Conservation (phyloP, 2,329 filamentous ascomycete species). For the Albophoma yamanashiensis region DNA sequence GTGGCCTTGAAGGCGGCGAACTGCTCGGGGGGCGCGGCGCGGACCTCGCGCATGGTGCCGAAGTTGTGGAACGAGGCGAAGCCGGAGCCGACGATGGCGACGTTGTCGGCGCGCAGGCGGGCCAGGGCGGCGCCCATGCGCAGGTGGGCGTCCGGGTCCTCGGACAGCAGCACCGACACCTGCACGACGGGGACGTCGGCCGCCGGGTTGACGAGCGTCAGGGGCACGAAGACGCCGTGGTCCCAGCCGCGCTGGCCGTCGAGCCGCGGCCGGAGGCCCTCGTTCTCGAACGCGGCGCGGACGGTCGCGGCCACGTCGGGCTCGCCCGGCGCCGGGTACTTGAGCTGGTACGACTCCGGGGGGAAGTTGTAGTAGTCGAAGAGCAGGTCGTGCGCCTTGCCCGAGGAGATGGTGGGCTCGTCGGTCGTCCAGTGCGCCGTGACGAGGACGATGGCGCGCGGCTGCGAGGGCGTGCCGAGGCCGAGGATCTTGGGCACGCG, state of each 20-base stretch:
- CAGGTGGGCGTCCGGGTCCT: slow-evolving; percentile 37
- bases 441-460: slow-evolving; percentile 42
- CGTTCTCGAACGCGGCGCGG: slow-evolving; percentile 29
- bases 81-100: slow-evolving; percentile 50
- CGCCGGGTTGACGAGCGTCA: slow-evolving; percentile 40
- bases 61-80: slow-evolving; percentile 50
- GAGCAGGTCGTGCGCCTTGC: slow-evolving; percentile 31
- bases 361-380: slow-evolving; percentile 54
- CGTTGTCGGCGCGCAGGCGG: slow-evolving; percentile 36
- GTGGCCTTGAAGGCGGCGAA: slow-evolving; percentile 13
- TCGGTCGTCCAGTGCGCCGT: slow-evolving; percentile 47
- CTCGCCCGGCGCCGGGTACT: slow-evolving; percentile 45
- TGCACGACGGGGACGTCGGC: slow-evolving; percentile 46
- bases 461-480: slow-evolving; percentile 37
- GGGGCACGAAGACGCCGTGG: slow-evolving; percentile 49
- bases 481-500: slow-evolving; percentile 44
- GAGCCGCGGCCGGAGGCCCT: slow-evolving; percentile 31
- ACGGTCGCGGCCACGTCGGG: slow-evolving; percentile 41
- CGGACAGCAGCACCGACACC: slow-evolving; percentile 40
- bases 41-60: slow-evolving; percentile 29
- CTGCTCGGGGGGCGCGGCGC: slow-evolving; percentile 10
- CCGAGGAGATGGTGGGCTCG: slow-evolving; percentile 40
- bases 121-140: slow-evolving; percentile 42
- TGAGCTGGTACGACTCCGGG: slow-evolving; percentile 39
- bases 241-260: slow-evolving; percentile 40